Base-by-base conservation (phyloP, 2,329 filamentous ascomycete genomes). In the Aspergillus brunneoviolaceus region DNA sequence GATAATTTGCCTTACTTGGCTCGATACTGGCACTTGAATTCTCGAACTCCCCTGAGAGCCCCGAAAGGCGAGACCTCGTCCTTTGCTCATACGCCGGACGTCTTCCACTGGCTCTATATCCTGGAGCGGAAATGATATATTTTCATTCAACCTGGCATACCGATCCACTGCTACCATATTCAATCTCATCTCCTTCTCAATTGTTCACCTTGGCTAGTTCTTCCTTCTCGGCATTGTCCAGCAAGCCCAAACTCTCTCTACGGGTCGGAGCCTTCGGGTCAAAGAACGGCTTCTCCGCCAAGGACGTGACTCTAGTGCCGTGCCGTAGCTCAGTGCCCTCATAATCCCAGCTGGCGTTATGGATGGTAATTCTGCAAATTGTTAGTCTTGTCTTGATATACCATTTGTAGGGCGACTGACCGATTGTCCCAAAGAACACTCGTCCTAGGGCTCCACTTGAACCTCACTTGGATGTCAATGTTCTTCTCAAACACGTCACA, bases 311-410 rank as follows among this genome's bases (percentile, higher is more conserved):
- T 29, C 89, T 80, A 0, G 88, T 91, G 2, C 89, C 89, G 70
- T 92, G 89, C 45, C 89, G 80, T 0, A 88, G 86, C 69, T 90
- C 80, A 21, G 77, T 81, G 1, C 87, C 87, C 35, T 84, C 87
- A 68, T 91, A 91, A 65, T 91, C 88, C 87, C 87, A 91, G 67
- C 84, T 87, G 0, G 88, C 88, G 63, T 89, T 90, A 66, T 91
- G 88, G 42, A 90, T 90, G 0, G 89, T 90, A 60, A 90, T 88
- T 45, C 86, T 85, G 53, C 27, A 16, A 33, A 23, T 23, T 2
- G 55, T 64, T 51, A 65, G 54, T 14, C 23, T 14, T 2, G 3
- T 16, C 35, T 12, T 23, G 11, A 4, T 6, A 5, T 29, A n/a
- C 9, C 5, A n/a, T 14, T 11, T 29, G 33, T 11, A 53, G 14